Evolutionary conservation across 1,139 yeast species (phyloP).

Genomic region (Taphrina betulina): DNA sequence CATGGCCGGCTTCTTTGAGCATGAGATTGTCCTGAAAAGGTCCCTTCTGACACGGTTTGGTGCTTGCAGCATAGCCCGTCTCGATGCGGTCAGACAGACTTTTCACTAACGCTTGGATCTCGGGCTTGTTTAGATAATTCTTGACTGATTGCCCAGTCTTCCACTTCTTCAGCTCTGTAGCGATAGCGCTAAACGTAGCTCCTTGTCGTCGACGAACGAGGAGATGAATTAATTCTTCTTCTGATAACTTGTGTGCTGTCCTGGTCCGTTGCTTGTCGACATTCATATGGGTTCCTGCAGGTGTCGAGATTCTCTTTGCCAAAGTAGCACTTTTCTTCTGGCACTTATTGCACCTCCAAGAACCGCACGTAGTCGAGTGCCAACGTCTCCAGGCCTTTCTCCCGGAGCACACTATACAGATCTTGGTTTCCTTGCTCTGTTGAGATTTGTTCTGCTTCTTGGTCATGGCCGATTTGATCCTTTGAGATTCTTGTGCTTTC

Average conservation of each 20-base stretch:
- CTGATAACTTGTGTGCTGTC: background rate
- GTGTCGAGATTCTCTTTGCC: background rate
- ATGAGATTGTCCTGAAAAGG: too few relatives aligned
- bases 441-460: background rate
- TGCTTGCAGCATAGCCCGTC: too few relatives aligned
- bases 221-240: background rate
- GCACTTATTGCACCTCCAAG: conserved; percentile 18
- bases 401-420: conserved; percentile 1
- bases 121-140: conserved; percentile 2
- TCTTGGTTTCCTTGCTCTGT: background rate
- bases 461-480: background rate
- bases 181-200: conserved; percentile 3
- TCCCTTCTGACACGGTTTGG: too few relatives aligned
- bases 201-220: conserved; percentile 14
- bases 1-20: too few relatives aligned
- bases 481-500: background rate
- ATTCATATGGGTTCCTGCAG: too few relatives aligned
- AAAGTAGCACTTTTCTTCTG: background rate
- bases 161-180: conserved; percentile 12
- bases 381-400: conserved; percentile 5
- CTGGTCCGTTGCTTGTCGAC: background rate
- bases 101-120: too few relatives aligned
- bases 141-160: conserved; percentile 21
- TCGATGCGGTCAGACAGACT: too few relatives aligned
- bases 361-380: background rate